Percentiles rank a stretch among this genome's conserved stretches.
phyloP scores from a whole-genome alignment of 441 rosid species.

The Daphne laureola region DNA sequence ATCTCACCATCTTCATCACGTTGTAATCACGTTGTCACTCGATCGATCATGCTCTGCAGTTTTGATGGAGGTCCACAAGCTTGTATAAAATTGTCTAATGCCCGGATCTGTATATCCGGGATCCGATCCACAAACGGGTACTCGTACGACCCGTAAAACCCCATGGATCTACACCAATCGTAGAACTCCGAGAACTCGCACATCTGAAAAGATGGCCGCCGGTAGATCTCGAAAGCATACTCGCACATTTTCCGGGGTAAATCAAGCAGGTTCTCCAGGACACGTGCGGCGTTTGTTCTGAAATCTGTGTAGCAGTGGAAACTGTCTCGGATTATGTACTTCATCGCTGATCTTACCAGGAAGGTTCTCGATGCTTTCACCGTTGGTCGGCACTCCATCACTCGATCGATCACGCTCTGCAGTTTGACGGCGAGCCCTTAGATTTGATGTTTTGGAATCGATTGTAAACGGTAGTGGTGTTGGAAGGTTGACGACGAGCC shows the following conservation, averaged over 20 bases:
- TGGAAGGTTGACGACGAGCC: too few species aligned
- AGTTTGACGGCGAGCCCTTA: conserved; percentile 32
- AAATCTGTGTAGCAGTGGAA: conserved; percentile 30
- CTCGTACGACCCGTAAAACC: conserved; percentile 32
- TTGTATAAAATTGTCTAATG: conserved; percentile 35
- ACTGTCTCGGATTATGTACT: conserved; percentile 43
- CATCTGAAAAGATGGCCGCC: conserved; percentile 40
- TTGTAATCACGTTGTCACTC: too few species aligned
- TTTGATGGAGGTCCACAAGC: conserved; percentile 35
- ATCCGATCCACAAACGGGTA: conserved; percentile 38
- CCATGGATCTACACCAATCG: conserved; percentile 33
- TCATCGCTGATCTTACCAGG: conserved; percentile 29
- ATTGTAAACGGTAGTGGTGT: too few species aligned
- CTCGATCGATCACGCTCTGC: conserved; percentile 41
- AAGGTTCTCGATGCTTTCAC: conserved; percentile 25
- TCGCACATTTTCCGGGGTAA: conserved; percentile 37
- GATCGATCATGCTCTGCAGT: too few species aligned
- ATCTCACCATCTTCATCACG: too few species aligned
- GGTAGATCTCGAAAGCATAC: conserved; percentile 42
- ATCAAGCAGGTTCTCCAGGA: conserved; percentile 33
- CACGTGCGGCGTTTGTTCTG: conserved; percentile 23
- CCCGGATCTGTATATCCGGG: conserved; percentile 38
- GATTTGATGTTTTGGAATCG: too few species aligned
- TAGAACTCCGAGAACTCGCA: conserved; percentile 30
- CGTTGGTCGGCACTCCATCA: conserved; percentile 36